These are phyloP conservation scores for Cercospora brassicicola DNA, from an alignment of 2,329 filamentous ascomycete genomes.

Conservation along the genomic window DNA sequence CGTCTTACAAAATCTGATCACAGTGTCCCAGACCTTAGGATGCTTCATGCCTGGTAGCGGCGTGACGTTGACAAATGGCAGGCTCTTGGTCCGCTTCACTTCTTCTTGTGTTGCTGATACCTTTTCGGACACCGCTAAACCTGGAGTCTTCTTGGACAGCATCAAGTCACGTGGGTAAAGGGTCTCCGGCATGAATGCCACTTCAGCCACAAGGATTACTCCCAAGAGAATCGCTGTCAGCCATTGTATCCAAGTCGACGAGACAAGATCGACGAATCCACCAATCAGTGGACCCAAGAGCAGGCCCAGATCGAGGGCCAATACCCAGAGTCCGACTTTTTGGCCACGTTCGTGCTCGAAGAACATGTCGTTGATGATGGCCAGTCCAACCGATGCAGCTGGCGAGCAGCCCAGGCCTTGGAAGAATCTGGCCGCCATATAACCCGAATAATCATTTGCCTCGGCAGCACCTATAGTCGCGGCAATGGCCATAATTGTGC, in stretches of 20 bases:
- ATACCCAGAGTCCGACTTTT: constrained; percentile 24
- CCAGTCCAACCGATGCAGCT: constrained; percentile 24
- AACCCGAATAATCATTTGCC: constrained; percentile 14
- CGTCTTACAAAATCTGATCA: constrained; percentile 20
- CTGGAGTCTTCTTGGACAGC: constrained; percentile 8
- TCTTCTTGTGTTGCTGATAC: neutral
- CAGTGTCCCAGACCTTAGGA: constrained; percentile 21
- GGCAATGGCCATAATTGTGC: constrained; percentile 21
- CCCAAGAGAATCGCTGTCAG: constrained; percentile 23
- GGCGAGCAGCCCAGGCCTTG: constrained; percentile 24
- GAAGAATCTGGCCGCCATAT: constrained; percentile 26
- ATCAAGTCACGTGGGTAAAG: constrained; percentile 24
- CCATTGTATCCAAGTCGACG: constrained; percentile 24
- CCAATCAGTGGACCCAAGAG: constrained; percentile 23
- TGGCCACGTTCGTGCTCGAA: constrained; percentile 26
- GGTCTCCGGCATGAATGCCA: constrained; percentile 23
- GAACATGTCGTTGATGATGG: constrained; percentile 26
- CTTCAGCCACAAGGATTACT: constrained; percentile 20
- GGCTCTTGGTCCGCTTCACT: constrained; percentile 18
- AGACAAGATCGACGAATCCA: constrained; percentile 23
- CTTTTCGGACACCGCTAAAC: constrained; percentile 11
- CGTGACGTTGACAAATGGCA: constrained; percentile 18
- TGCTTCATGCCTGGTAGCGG: constrained; percentile 25
- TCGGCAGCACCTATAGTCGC: constrained; percentile 24
- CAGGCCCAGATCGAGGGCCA: constrained; percentile 25